Conservation (phyloP, 768 basidiomycete genomes). For the Tulasnella sp. region DNA sequence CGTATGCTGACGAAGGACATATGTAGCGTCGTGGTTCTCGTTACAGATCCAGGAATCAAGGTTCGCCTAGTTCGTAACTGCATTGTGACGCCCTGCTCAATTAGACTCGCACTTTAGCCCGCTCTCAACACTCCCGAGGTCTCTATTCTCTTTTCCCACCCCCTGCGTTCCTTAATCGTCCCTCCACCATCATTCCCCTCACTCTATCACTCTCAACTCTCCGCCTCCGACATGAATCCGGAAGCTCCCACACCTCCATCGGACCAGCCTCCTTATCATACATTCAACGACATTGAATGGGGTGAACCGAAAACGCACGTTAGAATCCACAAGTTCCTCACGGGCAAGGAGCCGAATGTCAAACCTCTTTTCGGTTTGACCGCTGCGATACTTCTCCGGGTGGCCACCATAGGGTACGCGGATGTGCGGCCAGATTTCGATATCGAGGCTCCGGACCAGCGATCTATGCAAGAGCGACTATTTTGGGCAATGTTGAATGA, state of each 20-base stretch:
- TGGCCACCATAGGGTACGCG: constrained; percentile 43
- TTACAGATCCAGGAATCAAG: constrained; percentile 67
- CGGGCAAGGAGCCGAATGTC: constrained; percentile 72
- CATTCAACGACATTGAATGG: constrained; percentile 47
- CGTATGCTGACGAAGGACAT: neutral
- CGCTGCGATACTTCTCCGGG: constrained; percentile 49
- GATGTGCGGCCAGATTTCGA: constrained; percentile 12
- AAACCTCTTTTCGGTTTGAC: constrained; percentile 88
- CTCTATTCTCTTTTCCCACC: constrained; percentile 74
- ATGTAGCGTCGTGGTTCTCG: constrained; percentile 71
- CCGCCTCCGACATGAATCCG: constrained; percentile 21
- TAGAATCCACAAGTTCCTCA: constrained; percentile 73
- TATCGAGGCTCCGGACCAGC: constrained; percentile 16
- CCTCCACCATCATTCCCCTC: constrained; percentile 26
- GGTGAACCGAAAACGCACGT: constrained; percentile 38
- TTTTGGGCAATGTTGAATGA: constrained; percentile 9
- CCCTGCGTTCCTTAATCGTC: constrained; percentile 61
- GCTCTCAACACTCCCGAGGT: constrained; percentile 76
- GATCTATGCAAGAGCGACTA: constrained; percentile 14
- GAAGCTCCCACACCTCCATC: constrained; percentile 29
- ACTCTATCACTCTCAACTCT: constrained; percentile 30
- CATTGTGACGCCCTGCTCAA: neutral
- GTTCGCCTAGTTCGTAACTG: constrained; percentile 32
- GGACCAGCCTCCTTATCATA: constrained; percentile 47
- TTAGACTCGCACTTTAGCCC: constrained; percentile 41